These are phyloP conservation scores for Nothophytophthora sp. DNA, from an alignment of 352 stramenopile species.

Conservation along the genomic window DNA sequence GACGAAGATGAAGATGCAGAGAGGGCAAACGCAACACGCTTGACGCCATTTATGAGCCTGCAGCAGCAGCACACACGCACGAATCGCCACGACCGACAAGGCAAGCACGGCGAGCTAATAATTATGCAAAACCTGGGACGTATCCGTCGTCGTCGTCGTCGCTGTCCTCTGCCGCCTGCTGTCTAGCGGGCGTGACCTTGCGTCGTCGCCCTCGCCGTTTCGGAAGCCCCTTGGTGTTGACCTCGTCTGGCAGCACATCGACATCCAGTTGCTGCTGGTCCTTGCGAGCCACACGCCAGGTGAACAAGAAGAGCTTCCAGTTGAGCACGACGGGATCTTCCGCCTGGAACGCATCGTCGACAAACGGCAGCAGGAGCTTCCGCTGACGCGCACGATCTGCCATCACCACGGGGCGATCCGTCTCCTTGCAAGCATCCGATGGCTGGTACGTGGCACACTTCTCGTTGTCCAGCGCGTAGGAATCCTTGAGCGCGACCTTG, in stretches of 20 bases:
- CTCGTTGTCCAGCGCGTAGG: slow-evolving; percentile 73
- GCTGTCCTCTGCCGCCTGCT: slow-evolving; percentile 14
- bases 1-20: slow-evolving; percentile 14
- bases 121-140: slow-evolving; percentile 32
- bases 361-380: slow-evolving; percentile 23
- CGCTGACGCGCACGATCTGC: slow-evolving; percentile 23
- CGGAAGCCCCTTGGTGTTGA: slow-evolving; percentile 9
- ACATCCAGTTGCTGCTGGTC: slow-evolving; percentile 79
- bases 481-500: slow-evolving; percentile 75
- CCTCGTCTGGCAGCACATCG: slow-evolving; percentile 29
- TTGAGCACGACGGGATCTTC: slow-evolving; percentile 35
- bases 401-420: slow-evolving; percentile 19
- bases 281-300: slow-evolving; percentile 49
- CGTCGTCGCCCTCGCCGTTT: slow-evolving; percentile 43
- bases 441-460: slow-evolving; percentile 84
- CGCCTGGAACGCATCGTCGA: slow-evolving; percentile 38
- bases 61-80: no score
- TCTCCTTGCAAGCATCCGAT: slow-evolving; percentile 33
- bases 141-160: slow-evolving; percentile 38
- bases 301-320: slow-evolving; percentile 68
- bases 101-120: no score
- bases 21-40: no score
- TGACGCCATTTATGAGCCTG: no score
- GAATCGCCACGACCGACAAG: no score
- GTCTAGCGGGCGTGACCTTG: slow-evolving; percentile 24